A percentile compares a stretch with the other conserved stretches of the same genome.
phyloP scores from a whole-genome alignment of 2,329 filamentous ascomycete species.

The Amylocarpus encephaloides region DNA sequence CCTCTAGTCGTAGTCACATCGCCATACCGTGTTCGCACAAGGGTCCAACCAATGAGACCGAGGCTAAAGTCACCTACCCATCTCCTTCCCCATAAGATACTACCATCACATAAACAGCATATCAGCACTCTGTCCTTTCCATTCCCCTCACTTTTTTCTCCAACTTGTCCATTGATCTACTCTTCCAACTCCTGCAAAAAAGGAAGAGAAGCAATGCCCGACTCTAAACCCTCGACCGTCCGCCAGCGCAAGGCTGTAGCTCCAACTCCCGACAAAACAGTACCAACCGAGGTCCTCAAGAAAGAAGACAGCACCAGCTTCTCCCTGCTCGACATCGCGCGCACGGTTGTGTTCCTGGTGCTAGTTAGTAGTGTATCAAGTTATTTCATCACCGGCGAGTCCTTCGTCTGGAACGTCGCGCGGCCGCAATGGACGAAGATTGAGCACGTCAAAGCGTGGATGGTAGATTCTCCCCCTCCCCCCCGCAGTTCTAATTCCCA shows the following conservation, averaged over 20 bases:
- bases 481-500: neutral
- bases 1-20: neutral
- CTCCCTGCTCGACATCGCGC: constrained; percentile 21
- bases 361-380: constrained; percentile 22
- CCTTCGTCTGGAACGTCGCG: constrained; percentile 24
- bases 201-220: neutral
- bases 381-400: constrained; percentile 30
- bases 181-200: neutral
- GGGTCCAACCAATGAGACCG: constrained; percentile 2
- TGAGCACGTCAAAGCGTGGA: constrained; percentile 20
- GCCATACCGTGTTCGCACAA: constrained; percentile 5
- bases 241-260: constrained; percentile 3
- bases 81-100: neutral
- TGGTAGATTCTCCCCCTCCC: constrained; percentile 17
- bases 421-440: constrained; percentile 23
- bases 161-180: neutral
- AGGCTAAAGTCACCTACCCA: constrained; percentile 4
- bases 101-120: neutral
- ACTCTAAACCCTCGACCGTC: neutral
- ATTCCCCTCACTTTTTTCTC: neutral
- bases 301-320: constrained; percentile 23
- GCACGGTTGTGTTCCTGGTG: constrained; percentile 27
- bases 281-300: constrained; percentile 13
- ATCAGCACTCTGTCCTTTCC: neutral
- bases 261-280: neutral